phyloP scores from a whole-genome alignment of 1,284 basidiomycete genomes.

The Ceratobasidium sp. region DNA sequence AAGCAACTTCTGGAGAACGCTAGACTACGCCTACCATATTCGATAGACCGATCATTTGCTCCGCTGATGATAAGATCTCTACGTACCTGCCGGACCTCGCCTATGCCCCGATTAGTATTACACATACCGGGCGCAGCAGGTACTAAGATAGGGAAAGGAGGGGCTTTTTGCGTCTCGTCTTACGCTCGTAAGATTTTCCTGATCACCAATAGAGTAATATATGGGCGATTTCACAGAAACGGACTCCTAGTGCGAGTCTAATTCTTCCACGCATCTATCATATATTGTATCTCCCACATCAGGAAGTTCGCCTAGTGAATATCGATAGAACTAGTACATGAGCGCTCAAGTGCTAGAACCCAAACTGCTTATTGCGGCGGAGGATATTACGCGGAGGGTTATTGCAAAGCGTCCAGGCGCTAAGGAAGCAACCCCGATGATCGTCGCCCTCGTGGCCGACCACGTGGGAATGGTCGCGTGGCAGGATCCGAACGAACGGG shows the following conservation, averaged over 20 bases:
- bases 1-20: conserved; percentile 8
- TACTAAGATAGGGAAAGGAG: neutral
- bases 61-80: neutral
- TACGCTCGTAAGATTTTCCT: no score
- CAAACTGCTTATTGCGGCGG: no score
- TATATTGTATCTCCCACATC: no score
- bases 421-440: conserved; percentile 17
- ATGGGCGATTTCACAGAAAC: no score
- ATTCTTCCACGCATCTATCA: no score
- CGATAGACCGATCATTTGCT: neutral
- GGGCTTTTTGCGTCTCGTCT: neutral
- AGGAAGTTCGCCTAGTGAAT: no score
- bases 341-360: no score
- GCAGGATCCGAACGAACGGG: conserved; percentile 5
- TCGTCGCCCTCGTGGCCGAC: conserved; percentile 35
- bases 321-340: no score
- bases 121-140: neutral
- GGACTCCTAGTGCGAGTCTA: no score
- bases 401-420: neutral
- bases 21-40: neutral
- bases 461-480: conserved; percentile 31
- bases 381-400: no score
- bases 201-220: no score
- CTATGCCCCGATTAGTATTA: neutral
- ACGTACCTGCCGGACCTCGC: neutral